Evolutionary conservation across 2,329 filamentous ascomycete species (phyloP).

Genomic region (Colletotrichum graminicola): DNA sequence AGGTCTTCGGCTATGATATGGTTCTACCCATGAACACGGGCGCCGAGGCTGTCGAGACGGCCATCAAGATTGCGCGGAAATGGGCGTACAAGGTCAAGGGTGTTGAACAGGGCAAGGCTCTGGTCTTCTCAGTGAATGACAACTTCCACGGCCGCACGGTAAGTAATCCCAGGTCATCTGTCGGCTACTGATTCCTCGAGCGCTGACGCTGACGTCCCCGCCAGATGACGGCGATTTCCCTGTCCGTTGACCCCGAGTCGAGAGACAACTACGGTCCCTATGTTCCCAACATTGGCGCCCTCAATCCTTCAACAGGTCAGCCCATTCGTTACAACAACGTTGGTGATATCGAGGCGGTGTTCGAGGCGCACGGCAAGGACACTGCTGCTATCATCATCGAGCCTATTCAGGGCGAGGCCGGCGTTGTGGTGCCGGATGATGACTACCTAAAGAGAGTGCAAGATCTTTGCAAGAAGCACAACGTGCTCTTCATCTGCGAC

Average conservation of each 20-base stretch:
- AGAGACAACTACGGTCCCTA: conserved; percentile 98
- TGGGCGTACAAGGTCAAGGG: conserved; percentile 98
- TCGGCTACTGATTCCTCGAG: neutral
- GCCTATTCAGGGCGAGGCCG: conserved; percentile 97
- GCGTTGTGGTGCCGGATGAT: conserved; percentile 93
- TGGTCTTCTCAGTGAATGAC: conserved; percentile 86
- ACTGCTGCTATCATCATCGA: conserved; percentile 95
- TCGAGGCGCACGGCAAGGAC: conserved; percentile 84
- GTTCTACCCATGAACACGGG: conserved; percentile 98
- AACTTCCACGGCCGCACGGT: conserved; percentile 98
- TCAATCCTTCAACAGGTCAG: conserved; percentile 79
- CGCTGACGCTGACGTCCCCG: conserved; percentile 39
- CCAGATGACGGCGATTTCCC: conserved; percentile 88
- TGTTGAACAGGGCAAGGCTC: conserved; percentile 84
- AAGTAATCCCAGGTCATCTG: conserved; percentile 53
- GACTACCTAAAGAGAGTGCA: conserved; percentile 86
- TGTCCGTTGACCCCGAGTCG: conserved; percentile 95
- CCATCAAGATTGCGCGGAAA: conserved; percentile 94
- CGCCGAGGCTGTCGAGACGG: conserved; percentile 95
- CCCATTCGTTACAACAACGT: conserved; percentile 89
- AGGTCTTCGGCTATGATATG: conserved; percentile 96
- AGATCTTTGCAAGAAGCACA: conserved; percentile 92
- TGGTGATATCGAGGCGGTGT: conserved; percentile 80
- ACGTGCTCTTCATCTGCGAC: conserved; percentile 95
- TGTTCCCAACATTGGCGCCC: conserved; percentile 86